These are phyloP conservation scores for Mycena sp. DNA, from an alignment of 1,284 basidiomycete genomes.

Conservation along the genomic window DNA sequence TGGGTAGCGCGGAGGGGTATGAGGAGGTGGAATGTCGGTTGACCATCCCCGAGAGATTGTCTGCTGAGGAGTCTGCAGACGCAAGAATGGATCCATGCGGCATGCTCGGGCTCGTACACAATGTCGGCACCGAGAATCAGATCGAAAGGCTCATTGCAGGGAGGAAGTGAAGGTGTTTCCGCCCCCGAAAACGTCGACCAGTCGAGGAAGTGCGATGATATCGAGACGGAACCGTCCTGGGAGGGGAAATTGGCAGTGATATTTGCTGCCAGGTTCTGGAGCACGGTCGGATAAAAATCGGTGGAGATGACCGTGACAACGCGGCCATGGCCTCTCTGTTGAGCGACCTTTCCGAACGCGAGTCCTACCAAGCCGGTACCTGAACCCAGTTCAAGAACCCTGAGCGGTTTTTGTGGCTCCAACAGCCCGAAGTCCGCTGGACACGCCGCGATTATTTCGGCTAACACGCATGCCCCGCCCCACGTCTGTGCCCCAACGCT, in stretches of 20 bases:
- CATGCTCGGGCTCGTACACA: conserved; percentile 77
- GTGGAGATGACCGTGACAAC: conserved; percentile 71
- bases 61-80: conserved; percentile 61
- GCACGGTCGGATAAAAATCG: conserved; percentile 81
- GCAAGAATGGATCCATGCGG: conserved; percentile 70
- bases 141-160: conserved; percentile 63
- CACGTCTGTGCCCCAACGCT: conserved; percentile 92
- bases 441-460: conserved; percentile 75
- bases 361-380: conserved; percentile 89
- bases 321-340: conserved; percentile 26
- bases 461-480: conserved; percentile 87
- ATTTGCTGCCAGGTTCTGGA: conserved; percentile 80
- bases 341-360: conserved; percentile 63
- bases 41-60: not conserved
- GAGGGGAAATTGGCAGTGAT: conserved; percentile 65
- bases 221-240: not conserved
- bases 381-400: conserved; percentile 86
- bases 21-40: conserved; percentile 70
- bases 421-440: conserved; percentile 64
- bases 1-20: conserved; percentile 79
- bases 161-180: conserved; percentile 1
- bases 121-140: conserved; percentile 80
- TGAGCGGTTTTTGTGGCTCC: conserved; percentile 38
- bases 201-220: conserved; percentile 53
- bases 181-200: conserved; percentile 66